Conservation (phyloP, 257 asterid species). For the Schizonepeta tenuifolia region DNA sequence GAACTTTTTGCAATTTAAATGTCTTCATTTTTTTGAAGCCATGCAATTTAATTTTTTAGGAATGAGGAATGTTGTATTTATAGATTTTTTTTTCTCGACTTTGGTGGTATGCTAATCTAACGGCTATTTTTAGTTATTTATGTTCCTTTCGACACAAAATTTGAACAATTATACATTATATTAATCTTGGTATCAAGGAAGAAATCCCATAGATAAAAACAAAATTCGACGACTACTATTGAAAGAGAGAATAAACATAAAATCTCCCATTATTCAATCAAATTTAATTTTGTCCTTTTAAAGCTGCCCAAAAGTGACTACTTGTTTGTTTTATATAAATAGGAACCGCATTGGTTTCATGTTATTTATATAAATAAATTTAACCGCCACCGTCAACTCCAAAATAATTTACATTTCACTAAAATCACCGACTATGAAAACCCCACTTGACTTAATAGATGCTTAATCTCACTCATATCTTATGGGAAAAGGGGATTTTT, state of each 20-base stretch:
- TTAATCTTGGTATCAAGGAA: neutral
- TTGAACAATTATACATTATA: neutral
- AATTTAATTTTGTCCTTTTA: constrained; percentile 13
- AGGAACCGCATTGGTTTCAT: constrained; percentile 7
- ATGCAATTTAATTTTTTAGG: neutral
- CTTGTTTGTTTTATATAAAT: constrained; percentile 21
- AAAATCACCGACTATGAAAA: neutral
- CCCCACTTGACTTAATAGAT: too few relatives aligned
- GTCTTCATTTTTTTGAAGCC: neutral
- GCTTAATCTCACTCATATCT: too few relatives aligned
- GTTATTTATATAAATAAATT: neutral
- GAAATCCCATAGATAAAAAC: neutral
- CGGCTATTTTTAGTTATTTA: neutral
- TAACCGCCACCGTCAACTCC: constrained; percentile 25
- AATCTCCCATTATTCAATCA: constrained; percentile 4
- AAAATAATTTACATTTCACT: neutral
- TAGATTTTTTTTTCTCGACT: too few relatives aligned
- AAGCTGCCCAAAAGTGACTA: constrained; percentile 7
- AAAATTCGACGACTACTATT: constrained; percentile 10
- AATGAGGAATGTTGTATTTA: too few relatives aligned
- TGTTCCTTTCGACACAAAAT: neutral
- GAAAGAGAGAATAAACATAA: neutral
- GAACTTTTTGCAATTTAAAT: neutral
- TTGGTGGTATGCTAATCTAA: neutral
- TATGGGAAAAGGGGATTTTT: too few relatives aligned